phyloP scores from a whole-genome alignment of 2,329 filamentous ascomycete species.

The Pyrenochaeta sp. region DNA sequence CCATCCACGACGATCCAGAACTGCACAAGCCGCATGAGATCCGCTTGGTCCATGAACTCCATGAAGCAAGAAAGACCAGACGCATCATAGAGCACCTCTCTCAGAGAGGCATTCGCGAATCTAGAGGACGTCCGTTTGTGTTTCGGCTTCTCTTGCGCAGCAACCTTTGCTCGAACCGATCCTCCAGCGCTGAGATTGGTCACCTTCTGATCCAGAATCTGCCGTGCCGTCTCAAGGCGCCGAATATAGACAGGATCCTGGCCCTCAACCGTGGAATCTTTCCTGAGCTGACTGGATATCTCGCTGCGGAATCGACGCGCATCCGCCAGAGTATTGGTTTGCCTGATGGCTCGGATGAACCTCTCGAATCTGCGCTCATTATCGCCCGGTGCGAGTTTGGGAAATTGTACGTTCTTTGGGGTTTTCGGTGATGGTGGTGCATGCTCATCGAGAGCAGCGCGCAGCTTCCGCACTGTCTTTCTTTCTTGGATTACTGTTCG shows the following conservation, averaged over 20 bases:
- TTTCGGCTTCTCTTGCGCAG: slow-evolving; percentile 48
- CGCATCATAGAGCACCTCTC: slow-evolving; percentile 87
- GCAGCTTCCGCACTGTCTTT: slow-evolving; percentile 89
- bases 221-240: slow-evolving; percentile 89
- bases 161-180: slow-evolving; percentile 51
- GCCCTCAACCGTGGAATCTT: slow-evolving; percentile 77
- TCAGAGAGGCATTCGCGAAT: slow-evolving; percentile 77
- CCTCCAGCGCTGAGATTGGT: slow-evolving; percentile 77
- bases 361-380: slow-evolving; percentile 93
- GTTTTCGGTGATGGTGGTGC: slow-evolving; percentile 78
- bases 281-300: slow-evolving; percentile 88
- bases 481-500: slow-evolving; percentile 90
- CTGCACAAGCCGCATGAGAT: slow-evolving; percentile 86
- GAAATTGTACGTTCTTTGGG: slow-evolving; percentile 72
- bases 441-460: slow-evolving; percentile 92
- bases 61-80: slow-evolving; percentile 97
- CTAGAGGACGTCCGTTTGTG: slow-evolving; percentile 62
- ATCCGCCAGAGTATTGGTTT: slow-evolving; percentile 90
- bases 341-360: slow-evolving; percentile 87
- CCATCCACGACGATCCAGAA: slow-evolving; percentile 99
- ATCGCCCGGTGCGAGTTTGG: slow-evolving; percentile 80
- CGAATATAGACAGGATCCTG: slow-evolving; percentile 88
- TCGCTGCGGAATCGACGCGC: slow-evolving; percentile 91
- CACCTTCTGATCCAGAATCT: slow-evolving; percentile 88
- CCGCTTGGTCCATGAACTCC: slow-evolving; percentile 97